Evolutionary conservation across 1,284 basidiomycete genomes (phyloP).

Genomic region (Trametes sp.): DNA sequence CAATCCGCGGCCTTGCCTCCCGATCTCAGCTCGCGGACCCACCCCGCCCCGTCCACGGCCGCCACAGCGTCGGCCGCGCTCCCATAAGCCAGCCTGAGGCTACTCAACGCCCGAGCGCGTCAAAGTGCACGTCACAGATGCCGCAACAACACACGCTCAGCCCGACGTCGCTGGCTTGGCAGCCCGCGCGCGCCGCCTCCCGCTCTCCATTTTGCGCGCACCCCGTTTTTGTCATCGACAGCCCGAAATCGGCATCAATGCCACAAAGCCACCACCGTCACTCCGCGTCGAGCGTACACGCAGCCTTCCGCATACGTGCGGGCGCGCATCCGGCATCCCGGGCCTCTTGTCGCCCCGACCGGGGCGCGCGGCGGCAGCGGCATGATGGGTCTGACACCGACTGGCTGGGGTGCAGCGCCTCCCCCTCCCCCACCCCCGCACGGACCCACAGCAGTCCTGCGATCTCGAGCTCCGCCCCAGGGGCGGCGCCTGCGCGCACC

Average conservation of each 20-base stretch:
- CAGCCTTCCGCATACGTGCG: background rate
- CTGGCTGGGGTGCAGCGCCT: background rate
- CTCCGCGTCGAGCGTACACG: slow-evolving; percentile 6
- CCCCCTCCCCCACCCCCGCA: slow-evolving; percentile 1
- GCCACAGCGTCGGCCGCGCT: background rate
- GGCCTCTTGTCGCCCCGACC: background rate
- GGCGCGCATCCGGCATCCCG: background rate
- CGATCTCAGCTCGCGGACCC: slow-evolving; percentile 22
- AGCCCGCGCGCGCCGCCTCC: background rate
- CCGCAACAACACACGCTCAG: background rate
- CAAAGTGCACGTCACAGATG: background rate
- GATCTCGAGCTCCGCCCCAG: background rate
- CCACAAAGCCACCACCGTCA: slow-evolving; percentile 30
- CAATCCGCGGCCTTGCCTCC: slow-evolving; percentile 13
- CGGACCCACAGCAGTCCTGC: background rate
- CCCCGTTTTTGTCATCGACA: slow-evolving; percentile 13
- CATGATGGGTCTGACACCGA: background rate
- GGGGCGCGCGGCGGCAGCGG: background rate
- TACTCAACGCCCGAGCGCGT: background rate
- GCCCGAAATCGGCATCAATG: slow-evolving; percentile 15
- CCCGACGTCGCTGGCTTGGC: background rate
- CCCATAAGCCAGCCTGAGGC: background rate
- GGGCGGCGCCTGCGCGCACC: background rate
- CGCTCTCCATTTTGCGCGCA: slow-evolving; percentile 12
- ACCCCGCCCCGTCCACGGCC: slow-evolving; percentile 12